Conservation (phyloP, 78 protist species). For the Chrysochromulina parva region DNA sequence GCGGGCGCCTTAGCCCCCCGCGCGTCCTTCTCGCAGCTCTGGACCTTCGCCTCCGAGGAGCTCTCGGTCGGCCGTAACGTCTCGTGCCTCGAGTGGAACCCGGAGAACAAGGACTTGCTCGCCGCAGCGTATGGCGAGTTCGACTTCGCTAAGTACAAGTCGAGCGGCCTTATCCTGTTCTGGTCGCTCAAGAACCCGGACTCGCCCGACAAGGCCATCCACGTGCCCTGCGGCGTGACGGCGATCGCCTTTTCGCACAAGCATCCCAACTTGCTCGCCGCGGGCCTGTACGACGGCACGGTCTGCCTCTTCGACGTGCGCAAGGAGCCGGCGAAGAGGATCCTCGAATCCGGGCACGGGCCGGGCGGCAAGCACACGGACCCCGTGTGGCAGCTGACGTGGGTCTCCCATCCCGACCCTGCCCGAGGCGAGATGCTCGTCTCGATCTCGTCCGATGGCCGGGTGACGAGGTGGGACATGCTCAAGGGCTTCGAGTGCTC, state of each 20-base stretch:
- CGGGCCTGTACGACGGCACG: conserved; percentile 65
- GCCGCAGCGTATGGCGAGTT: conserved; percentile 56
- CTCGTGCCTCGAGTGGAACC: conserved; percentile 45
- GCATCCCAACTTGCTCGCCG: conserved; percentile 60
- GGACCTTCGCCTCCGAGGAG: conserved; percentile 21
- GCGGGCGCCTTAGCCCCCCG: not conserved
- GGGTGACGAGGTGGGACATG: conserved; percentile 66
- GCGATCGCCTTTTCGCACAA: conserved; percentile 27
- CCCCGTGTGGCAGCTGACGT: conserved; percentile 66
- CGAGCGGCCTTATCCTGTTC: conserved; percentile 51
- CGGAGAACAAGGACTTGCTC: conserved; percentile 21
- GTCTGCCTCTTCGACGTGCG: conserved; percentile 69
- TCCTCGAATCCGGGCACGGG: not conserved
- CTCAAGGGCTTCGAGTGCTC: conserved; percentile 68
- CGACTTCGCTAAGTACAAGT: not conserved
- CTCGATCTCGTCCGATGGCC: conserved; percentile 74
- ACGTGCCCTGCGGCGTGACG: conserved; percentile 36
- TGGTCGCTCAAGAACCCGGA: conserved; percentile 64
- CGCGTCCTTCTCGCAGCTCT: not conserved
- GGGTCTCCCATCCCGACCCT: conserved; percentile 50
- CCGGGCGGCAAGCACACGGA: conserved; percentile 61
- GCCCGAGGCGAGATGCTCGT: conserved; percentile 50
- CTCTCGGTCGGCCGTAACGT: conserved; percentile 34
- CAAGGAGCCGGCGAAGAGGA: not conserved
- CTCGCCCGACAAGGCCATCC: not conserved